A percentile compares a stretch with the other conserved stretches of the same genome.
These are phyloP conservation scores for Aspergillus puulaauensis DNA, from an alignment of 2,329 filamentous ascomycete genomes.

Conservation along the genomic window DNA sequence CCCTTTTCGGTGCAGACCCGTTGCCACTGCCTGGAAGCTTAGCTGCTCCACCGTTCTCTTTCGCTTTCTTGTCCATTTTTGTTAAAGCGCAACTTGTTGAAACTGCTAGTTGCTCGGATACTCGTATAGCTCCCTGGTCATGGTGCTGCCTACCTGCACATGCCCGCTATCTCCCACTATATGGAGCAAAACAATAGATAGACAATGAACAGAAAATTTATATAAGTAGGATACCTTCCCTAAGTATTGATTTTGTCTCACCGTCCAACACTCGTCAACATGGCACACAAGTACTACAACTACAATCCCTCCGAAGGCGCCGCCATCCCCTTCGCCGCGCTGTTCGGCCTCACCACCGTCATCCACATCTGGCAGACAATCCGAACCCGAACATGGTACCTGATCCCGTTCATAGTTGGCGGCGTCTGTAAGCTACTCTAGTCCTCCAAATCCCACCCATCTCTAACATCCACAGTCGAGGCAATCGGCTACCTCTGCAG, in stretches of 20 bases:
- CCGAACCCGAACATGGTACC: constrained; percentile 26
- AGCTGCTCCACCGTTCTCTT: background rate
- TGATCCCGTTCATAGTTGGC: constrained; percentile 32
- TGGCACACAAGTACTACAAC: constrained; percentile 15
- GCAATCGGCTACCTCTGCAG: constrained; percentile 12
- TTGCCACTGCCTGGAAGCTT: background rate
- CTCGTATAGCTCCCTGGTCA: too few relatives aligned
- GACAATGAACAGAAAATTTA: too few relatives aligned
- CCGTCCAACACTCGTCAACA: background rate
- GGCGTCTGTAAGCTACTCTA: constrained; percentile 33
- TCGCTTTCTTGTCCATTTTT: background rate
- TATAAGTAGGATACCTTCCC: background rate
- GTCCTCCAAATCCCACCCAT: too few relatives aligned
- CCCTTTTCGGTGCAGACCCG: background rate
- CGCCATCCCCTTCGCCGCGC: constrained; percentile 22
- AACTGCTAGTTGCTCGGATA: too few relatives aligned
- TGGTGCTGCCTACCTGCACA: too few relatives aligned
- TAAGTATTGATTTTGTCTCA: background rate
- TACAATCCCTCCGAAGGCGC: constrained; percentile 27
- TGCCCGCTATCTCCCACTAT: too few relatives aligned
- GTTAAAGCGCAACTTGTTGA: too few relatives aligned
- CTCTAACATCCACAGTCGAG: background rate
- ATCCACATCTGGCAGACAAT: constrained; percentile 25
- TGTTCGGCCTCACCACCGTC: constrained; percentile 19
- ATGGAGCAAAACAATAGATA: too few relatives aligned